phyloP scores from a whole-genome alignment of 306 rosid genomes.

The Alnus glutinosa region DNA sequence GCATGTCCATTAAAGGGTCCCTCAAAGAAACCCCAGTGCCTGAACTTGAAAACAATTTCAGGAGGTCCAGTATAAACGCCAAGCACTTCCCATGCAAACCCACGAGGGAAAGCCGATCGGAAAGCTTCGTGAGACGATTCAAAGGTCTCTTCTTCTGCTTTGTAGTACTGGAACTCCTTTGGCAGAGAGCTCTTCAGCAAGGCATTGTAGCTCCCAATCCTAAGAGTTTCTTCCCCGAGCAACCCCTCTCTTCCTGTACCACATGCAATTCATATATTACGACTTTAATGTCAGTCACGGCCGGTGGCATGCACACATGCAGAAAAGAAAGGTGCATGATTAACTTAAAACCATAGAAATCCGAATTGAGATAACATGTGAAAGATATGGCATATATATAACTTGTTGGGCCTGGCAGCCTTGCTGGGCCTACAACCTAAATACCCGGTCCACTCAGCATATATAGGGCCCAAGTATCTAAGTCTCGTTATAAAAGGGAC shows the following conservation, averaged over 20 bases:
- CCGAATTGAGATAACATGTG: too few relatives aligned
- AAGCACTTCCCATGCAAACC: constrained; percentile 87
- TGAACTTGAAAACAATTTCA: constrained; percentile 63
- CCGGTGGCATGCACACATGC: too few relatives aligned
- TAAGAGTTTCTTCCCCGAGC: constrained; percentile 61
- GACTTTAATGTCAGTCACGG: too few relatives aligned
- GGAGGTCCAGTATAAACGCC: constrained; percentile 69
- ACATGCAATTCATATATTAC: too few relatives aligned
- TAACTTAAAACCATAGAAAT: too few relatives aligned
- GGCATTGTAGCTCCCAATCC: constrained; percentile 65
- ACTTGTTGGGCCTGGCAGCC: too few relatives aligned
- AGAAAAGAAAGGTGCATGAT: too few relatives aligned
- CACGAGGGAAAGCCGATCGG: constrained; percentile 62
- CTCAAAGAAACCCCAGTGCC: constrained; percentile 89
- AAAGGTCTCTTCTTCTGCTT: constrained; percentile 62
- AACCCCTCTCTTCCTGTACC: constrained; percentile 64
- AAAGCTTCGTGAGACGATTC: constrained; percentile 72
- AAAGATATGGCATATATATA: too few relatives aligned
- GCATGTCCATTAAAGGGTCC: constrained; percentile 64
- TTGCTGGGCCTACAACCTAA: too few relatives aligned
- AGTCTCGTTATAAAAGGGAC: too few relatives aligned
- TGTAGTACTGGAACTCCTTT: constrained; percentile 52
- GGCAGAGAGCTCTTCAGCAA: constrained; percentile 61
- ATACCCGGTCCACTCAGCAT: too few relatives aligned
- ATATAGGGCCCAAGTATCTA: too few relatives aligned